Evolutionary conservation across 2,329 filamentous ascomycete genomes (phyloP).

Genomic region (Phialophora tarda): DNA sequence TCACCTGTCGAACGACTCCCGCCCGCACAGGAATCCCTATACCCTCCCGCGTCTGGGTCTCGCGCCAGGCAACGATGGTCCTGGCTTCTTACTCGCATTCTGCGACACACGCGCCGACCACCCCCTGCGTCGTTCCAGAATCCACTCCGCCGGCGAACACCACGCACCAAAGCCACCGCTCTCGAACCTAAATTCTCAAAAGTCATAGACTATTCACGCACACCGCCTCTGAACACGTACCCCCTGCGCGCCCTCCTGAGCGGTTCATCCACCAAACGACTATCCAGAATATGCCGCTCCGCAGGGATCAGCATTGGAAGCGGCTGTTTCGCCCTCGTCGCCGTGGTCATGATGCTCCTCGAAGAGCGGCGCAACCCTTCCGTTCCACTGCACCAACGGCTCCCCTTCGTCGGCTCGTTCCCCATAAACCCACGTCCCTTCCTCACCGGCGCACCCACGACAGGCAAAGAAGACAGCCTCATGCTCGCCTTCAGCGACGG

Average conservation of each 20-base stretch:
- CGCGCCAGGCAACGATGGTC: slow-evolving; percentile 33
- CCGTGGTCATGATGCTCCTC: slow-evolving; percentile 37
- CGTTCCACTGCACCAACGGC: slow-evolving; percentile 23
- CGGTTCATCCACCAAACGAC: slow-evolving; percentile 21
- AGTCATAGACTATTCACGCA: slow-evolving; percentile 31
- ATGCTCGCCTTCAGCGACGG: slow-evolving; percentile 40
- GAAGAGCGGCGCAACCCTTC: slow-evolving; percentile 34
- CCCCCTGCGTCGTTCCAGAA: slow-evolving; percentile 37
- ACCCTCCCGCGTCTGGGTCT: slow-evolving; percentile 31
- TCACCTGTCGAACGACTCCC: slow-evolving; percentile 27
- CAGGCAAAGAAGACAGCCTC: slow-evolving; percentile 36
- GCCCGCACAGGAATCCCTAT: slow-evolving; percentile 37
- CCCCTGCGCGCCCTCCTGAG: slow-evolving; percentile 24
- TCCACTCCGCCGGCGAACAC: slow-evolving; percentile 28
- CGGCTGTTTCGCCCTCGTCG: slow-evolving; percentile 37
- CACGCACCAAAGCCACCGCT: slow-evolving; percentile 6
- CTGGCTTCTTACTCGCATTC: slow-evolving; percentile 35
- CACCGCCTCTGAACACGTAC: slow-evolving; percentile 34
- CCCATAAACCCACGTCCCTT: slow-evolving; percentile 38
- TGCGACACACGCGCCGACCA: slow-evolving; percentile 32
- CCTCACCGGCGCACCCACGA: slow-evolving; percentile 25
- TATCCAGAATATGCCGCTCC: slow-evolving; percentile 33
- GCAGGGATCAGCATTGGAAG: slow-evolving; percentile 35
- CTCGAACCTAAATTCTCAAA: slow-evolving; percentile 27
- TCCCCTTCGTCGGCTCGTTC: slow-evolving; percentile 38